Evolutionary conservation across 1,284 basidiomycete species (phyloP).

Genomic region (Ceratobasidium sp.): DNA sequence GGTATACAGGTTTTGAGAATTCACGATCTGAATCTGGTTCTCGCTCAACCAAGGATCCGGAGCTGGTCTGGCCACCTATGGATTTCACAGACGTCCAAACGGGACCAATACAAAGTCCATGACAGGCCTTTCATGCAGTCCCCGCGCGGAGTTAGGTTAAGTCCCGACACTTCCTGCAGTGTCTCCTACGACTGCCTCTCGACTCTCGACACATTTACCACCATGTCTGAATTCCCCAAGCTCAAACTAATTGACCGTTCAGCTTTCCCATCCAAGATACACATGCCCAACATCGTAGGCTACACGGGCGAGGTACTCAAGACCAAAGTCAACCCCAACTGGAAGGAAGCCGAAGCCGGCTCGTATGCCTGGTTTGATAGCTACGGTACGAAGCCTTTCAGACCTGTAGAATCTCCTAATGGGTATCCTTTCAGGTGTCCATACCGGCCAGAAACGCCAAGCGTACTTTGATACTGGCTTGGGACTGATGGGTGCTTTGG

Average conservation of each 20-base stretch:
- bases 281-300: slow-evolving; percentile 46
- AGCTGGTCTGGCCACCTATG: no score
- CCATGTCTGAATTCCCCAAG: slow-evolving; percentile 13
- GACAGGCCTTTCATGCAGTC: no score
- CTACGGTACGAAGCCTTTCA: slow-evolving; percentile 22
- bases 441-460: slow-evolving; percentile 44
- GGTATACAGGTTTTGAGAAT: no score
- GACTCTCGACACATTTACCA: slow-evolving; percentile 4
- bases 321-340: slow-evolving; percentile 46
- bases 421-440: slow-evolving; percentile 29
- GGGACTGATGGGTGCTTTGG: slow-evolving; percentile 59
- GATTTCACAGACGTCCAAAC: no score
- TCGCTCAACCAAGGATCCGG: no score
- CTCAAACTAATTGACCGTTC: slow-evolving; percentile 35
- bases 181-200: slow-evolving; percentile 7
- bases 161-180: no score
- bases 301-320: slow-evolving; percentile 42
- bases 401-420: neutral
- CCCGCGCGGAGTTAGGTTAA: no score
- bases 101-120: no score
- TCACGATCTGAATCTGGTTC: no score
- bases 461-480: slow-evolving; percentile 51
- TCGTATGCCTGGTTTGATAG: slow-evolving; percentile 48
- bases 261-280: slow-evolving; percentile 10
- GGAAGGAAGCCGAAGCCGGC: no score